Evolutionary conservation across 2,329 filamentous ascomycete genomes (phyloP).

Genomic region (Fusarium sarcochroum): DNA sequence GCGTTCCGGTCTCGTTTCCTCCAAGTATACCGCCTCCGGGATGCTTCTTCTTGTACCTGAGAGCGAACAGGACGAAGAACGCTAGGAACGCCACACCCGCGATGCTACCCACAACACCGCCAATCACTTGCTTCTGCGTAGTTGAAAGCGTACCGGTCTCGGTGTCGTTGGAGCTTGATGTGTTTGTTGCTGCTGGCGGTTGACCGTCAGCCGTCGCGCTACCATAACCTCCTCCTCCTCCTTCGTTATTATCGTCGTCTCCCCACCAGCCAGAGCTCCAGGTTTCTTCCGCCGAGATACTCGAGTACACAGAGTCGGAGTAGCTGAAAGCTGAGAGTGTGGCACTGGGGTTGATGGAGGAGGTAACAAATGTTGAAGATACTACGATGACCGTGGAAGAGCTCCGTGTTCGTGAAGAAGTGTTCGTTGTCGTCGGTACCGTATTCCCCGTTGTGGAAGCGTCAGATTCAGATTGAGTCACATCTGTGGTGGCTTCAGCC

Average conservation of each 20-base stretch:
- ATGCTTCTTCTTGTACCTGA: constrained; percentile 69
- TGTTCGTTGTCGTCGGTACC: constrained; percentile 27
- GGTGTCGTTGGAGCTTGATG: constrained; percentile 37
- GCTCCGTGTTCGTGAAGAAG: constrained; percentile 24
- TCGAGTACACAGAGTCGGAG: constrained; percentile 45
- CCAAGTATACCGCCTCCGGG: constrained; percentile 60
- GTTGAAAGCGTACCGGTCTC: constrained; percentile 48
- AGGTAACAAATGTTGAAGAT: constrained; percentile 37
- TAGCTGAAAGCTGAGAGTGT: constrained; percentile 30
- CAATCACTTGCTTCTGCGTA: constrained; percentile 62
- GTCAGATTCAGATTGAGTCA: constrained; percentile 15
- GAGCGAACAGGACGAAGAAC: constrained; percentile 65
- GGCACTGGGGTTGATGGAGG: constrained; percentile 29
- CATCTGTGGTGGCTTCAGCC: constrained; percentile 24
- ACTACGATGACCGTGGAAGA: constrained; percentile 42
- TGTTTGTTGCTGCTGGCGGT: constrained; percentile 43
- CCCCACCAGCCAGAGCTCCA: constrained; percentile 44
- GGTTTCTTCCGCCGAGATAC: constrained; percentile 45
- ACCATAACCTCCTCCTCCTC: constrained; percentile 31
- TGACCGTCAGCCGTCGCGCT: constrained; percentile 35
- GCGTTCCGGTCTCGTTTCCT: constrained; percentile 54
- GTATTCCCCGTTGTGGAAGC: constrained; percentile 24
- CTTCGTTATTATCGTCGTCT: constrained; percentile 29
- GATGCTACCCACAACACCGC: constrained; percentile 70
- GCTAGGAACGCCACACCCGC: constrained; percentile 71